A percentile compares a stretch with the other conserved stretches of the same genome.
Conservation (phyloP, 495 filamentous ascomycete species). For the Chaetomium cochliodes region DNA sequence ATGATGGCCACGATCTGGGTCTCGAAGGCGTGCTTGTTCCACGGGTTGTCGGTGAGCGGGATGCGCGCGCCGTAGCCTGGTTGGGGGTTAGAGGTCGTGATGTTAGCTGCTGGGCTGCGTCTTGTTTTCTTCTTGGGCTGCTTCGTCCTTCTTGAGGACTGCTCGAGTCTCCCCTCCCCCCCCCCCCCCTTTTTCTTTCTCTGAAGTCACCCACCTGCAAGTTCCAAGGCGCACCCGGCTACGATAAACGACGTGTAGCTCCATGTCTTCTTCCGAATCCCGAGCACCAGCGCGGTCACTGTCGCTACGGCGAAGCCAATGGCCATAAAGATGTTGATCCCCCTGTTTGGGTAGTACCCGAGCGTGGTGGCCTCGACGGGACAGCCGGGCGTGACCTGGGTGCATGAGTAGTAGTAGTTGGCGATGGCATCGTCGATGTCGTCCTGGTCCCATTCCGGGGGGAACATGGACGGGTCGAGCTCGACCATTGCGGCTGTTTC, state of each 20-base stretch:
- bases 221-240: constrained; percentile 45
- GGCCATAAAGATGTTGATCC: constrained; percentile 61
- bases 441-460: constrained; percentile 6
- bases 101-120: neutral
- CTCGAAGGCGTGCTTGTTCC: constrained; percentile 58
- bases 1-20: constrained; percentile 68
- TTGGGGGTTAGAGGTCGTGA: neutral
- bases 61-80: constrained; percentile 62
- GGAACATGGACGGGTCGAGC: constrained; percentile 19
- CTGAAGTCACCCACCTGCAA: constrained; percentile 35
- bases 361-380: constrained; percentile 62
- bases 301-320: constrained; percentile 54
- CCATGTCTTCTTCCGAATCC: constrained; percentile 61
- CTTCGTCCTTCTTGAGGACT: too few relatives aligned
- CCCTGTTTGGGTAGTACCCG: constrained; percentile 65
- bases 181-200: too few relatives aligned
- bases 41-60: constrained; percentile 60
- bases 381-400: constrained; percentile 50
- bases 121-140: neutral
- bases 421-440: constrained; percentile 19
- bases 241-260: constrained; percentile 56
- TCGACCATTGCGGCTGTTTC: constrained; percentile 1
- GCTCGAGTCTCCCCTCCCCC: too few relatives aligned
- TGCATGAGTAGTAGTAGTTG: constrained; percentile 46
- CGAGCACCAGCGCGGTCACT: constrained; percentile 48